Base-by-base conservation (phyloP, 2,329 filamentous ascomycete genomes). In the Beauveria medogensis region DNA sequence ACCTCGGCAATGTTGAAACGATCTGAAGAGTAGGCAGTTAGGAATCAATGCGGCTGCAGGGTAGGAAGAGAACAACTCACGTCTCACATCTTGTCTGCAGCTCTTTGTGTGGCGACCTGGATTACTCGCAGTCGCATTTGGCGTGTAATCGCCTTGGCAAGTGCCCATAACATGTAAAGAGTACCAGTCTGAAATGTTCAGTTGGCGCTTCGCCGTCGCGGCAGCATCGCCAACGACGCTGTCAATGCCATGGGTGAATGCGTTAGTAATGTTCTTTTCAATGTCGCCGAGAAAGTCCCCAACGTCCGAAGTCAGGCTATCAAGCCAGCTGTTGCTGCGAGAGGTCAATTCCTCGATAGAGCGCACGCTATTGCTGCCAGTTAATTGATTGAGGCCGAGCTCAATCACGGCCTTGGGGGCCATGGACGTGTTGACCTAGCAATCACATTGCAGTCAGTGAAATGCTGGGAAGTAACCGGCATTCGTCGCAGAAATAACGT, bases 141-240 rank as follows among this genome's bases (percentile, higher is more conserved):
- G 77, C 46, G 72, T 71, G 64, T 74, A 82, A 64, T 73, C 65
- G 52, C 79, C 79, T 66, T 80, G 70, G 67, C 79, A 82, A 4
- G 72, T 68, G 44, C 74, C 72, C 76, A 79, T 77, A 65, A 82
- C 65, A 64, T 82, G 79, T 34, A 82, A 63, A 18, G 78, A 80
- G 65, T 81, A 82, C 79, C 79, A 82, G 63, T 81, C 72, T 1
- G 75, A 73, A 60, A 82, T 75, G 26, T 79, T 78, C 30, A 81
- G 69, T n/a, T 73, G 70, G 14, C 74, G 70, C 54, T 74, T 71
- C 51, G 80, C 55, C 57, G 76, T 65, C 60, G 76, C 77, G 43
- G 74, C 74, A 44, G 76, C 63, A 8, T 75, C 70, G 60, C 75
- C 72, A 5, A 71, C 69, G 40, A 79, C 66, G 37, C 77, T 70